Conservation (phyloP, 164 flowering plant species). For the Euptelea pleiosperma region DNA sequence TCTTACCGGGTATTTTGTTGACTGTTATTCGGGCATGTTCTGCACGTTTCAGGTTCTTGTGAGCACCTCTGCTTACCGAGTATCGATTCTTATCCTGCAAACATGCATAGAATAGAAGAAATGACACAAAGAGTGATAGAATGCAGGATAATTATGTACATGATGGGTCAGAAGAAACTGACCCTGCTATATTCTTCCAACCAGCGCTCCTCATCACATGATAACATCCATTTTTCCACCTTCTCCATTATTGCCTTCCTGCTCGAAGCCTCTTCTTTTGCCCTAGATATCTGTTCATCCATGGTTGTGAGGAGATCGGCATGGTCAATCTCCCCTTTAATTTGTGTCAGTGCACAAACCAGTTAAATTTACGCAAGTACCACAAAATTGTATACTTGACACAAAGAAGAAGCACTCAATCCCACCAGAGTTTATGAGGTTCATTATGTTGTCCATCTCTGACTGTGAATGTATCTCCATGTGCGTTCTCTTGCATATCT, state of each 20-base stretch:
- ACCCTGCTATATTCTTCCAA: conserved; percentile 90
- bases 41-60: conserved; percentile 84
- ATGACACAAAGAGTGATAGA: background rate
- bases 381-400: background rate
- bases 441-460: conserved; percentile 55
- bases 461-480: conserved; percentile 71
- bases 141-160: background rate
- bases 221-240: conserved; percentile 79
- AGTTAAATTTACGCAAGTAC: background rate
- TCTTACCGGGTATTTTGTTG: conserved; percentile 78
- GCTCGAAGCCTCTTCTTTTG: conserved; percentile 81
- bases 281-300: conserved; percentile 73
- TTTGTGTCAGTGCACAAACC: conserved; percentile 14
- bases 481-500: conserved; percentile 70
- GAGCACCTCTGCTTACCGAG: conserved; percentile 80
- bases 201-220: conserved; percentile 88
- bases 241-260: conserved; percentile 80
- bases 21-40: conserved; percentile 77
- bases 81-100: conserved; percentile 30
- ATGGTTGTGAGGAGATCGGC: conserved; percentile 75
- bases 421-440: conserved; percentile 66
- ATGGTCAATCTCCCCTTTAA: conserved; percentile 80
- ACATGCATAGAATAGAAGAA: background rate
- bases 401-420: background rate
- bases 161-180: conserved; percentile 17